Base-by-base conservation (phyloP, 495 filamentous ascomycete species). In the Chaetomium tenue region DNA sequence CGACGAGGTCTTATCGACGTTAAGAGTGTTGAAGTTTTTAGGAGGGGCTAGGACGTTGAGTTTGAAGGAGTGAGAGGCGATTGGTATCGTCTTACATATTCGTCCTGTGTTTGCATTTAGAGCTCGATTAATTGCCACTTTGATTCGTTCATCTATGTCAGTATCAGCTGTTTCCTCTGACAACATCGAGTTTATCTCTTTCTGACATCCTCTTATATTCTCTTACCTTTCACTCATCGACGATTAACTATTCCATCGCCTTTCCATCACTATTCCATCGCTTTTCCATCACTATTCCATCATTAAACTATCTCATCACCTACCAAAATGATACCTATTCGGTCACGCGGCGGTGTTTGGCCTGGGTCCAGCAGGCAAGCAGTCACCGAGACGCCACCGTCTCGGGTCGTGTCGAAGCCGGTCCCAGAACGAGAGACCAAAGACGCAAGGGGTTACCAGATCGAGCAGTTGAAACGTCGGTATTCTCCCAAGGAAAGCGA, bases 361-460 rank as follows among this genome's bases (percentile, higher is more conserved):
- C 65, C 67, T 12, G 50, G 63, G 63, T 58, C 47, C 33, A 57
- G 70, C 60, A 67, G 68, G 40, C 79, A 82, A 61, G 80, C 77
- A 3, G 77, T 81, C 25, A 68, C 70, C 18, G 72, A 76, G 52
- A 74, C 77, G 3, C 67, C 76, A 20, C 53, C 70, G 26, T 79
- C 79, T 42, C 80, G 83, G 60, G 76, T 87, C 44, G 83, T 89
- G 26, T 72, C 81, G 60, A 85, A 87, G 65, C 91, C 91, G 12
- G 74, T 89, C 7, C 86, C 91, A 6, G 81, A 82, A 57, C 74
- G 81, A 11, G 88, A 93, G 74, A 70, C 77, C 42, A 82, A 86
- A 46, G 84, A 93, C 71, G 89, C 90, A 16, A 81, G 90, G 62
- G 83, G 81, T 30, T 95, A 93, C 69, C 89, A 95, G 69, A 75